Conservation (phyloP, 345 rosid genomes). For the Acer negundo region DNA sequence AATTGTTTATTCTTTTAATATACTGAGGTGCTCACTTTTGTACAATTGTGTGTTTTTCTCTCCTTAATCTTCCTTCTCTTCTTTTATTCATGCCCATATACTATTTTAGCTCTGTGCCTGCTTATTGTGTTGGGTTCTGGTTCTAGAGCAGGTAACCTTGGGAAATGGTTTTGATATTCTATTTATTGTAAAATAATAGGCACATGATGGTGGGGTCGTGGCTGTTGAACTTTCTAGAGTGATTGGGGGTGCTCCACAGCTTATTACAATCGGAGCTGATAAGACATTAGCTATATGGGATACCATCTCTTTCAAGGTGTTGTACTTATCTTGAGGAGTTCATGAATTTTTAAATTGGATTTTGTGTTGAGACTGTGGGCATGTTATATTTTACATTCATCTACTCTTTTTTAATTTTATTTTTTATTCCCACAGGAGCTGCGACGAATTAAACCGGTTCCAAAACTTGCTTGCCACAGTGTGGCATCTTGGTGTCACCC, state of each 20-base stretch:
- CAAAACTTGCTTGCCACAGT: constrained; percentile 94
- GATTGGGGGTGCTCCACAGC: constrained; percentile 92
- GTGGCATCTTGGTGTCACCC: constrained; percentile 99
- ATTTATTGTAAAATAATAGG: constrained; percentile 43
- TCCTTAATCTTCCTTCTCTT: neutral
- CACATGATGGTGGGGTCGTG: constrained; percentile 98
- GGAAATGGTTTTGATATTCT: constrained; percentile 13
- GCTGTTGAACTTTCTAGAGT: constrained; percentile 98
- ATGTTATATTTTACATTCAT: constrained; percentile 18
- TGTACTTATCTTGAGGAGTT: constrained; percentile 14
- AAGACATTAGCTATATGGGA: constrained; percentile 99
- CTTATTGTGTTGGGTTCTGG: neutral
- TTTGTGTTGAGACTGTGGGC: constrained; percentile 2
- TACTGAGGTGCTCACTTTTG: neutral
- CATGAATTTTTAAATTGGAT: constrained; percentile 16
- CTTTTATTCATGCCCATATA: neutral
- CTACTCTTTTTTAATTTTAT: constrained; percentile 5
- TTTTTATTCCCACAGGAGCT: constrained; percentile 57
- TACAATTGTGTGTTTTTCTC: neutral
- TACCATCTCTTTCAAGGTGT: constrained; percentile 93
- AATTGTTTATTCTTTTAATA: neutral
- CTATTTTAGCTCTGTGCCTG: neutral
- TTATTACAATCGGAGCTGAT: constrained; percentile 96
- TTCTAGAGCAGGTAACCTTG: neutral
- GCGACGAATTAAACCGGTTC: constrained; percentile 95